Conservation (phyloP, 495 filamentous ascomycete genomes). For the Aspergillus avenaceus region DNA sequence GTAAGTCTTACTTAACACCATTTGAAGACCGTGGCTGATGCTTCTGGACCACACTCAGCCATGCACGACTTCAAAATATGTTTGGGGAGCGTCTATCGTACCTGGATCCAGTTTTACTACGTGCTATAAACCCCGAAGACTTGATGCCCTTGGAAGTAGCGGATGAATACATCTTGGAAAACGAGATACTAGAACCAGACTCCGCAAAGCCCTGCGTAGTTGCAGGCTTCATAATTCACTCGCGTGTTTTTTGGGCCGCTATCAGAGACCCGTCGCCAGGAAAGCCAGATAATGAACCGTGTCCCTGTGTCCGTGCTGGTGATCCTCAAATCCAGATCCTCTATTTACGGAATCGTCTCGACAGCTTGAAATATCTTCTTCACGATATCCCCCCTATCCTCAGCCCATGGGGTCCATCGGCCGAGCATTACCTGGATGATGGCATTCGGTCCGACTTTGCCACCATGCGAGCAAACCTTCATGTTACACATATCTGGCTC, state of each 20-base stretch:
- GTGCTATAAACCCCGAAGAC: constrained; percentile 18
- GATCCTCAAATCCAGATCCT: constrained; percentile 6
- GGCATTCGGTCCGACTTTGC: constrained; percentile 8
- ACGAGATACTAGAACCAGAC: constrained; percentile 19
- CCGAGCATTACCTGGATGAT: no score
- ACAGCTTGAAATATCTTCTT: constrained; percentile 6
- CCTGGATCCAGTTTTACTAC: constrained; percentile 13
- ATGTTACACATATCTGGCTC: constrained; percentile 23
- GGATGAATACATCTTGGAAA: constrained; percentile 21
- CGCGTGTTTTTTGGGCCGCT: constrained; percentile 19
- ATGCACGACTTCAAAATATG: constrained; percentile 18
- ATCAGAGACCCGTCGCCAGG: constrained; percentile 3
- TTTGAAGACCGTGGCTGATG: background rate
- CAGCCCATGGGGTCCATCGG: constrained; percentile 3
- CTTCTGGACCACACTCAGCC: constrained; percentile 8
- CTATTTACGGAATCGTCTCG: constrained; percentile 9
- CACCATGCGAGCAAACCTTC: constrained; percentile 19
- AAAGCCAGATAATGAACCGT: constrained; percentile 7
- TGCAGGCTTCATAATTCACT: constrained; percentile 15
- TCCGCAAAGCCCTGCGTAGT: no score
- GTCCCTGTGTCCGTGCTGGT: constrained; percentile 12
- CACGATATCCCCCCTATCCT: constrained; percentile 7
- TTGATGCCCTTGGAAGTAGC: constrained; percentile 19
- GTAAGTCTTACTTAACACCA: constrained; percentile 5
- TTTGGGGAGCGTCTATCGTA: constrained; percentile 16